Percentiles rank a stretch among this genome's conserved stretches.
Conservation (phyloP, 345 rosid genomes). For the Euphorbia peplus region DNA sequence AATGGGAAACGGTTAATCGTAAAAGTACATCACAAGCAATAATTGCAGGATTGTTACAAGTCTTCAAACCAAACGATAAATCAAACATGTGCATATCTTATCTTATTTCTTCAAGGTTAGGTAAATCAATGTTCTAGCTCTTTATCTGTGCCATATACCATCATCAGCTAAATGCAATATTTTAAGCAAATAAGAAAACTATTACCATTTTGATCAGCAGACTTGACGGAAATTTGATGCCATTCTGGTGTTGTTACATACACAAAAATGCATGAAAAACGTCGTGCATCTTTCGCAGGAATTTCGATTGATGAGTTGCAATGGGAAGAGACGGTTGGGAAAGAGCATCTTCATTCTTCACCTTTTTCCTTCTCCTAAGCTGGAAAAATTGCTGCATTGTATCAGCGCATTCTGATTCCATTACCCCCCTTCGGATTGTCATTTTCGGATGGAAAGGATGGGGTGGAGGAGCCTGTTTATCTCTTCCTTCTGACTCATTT, state of each 20-base stretch:
- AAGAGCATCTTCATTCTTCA: constrained; percentile 38
- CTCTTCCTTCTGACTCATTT: constrained; percentile 38
- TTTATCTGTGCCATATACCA: neutral
- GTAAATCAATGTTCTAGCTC: neutral
- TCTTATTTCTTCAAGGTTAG: neutral
- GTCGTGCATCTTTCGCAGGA: constrained; percentile 73
- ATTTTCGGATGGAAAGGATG: constrained; percentile 96
- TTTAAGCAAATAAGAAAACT: neutral
- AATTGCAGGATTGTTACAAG: neutral
- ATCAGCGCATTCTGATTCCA: constrained; percentile 78
- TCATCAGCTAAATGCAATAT: neutral
- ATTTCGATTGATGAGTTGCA: constrained; percentile 56
- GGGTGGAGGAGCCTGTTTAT: constrained; percentile 71
- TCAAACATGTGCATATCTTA: no score
- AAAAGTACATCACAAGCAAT: neutral
- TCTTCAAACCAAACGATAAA: neutral
- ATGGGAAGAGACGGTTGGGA: constrained; percentile 56
- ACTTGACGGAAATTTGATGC: neutral
- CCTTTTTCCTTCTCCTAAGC: constrained; percentile 76
- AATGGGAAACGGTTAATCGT: neutral
- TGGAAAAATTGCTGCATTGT: constrained; percentile 89
- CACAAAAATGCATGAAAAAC: constrained; percentile 65
- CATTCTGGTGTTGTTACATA: constrained; percentile 34
- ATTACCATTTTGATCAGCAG: no score
- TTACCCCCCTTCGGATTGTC: constrained; percentile 71